Conservation (phyloP, 2,329 filamentous ascomycete genomes). For the Aspergillus sp. region DNA sequence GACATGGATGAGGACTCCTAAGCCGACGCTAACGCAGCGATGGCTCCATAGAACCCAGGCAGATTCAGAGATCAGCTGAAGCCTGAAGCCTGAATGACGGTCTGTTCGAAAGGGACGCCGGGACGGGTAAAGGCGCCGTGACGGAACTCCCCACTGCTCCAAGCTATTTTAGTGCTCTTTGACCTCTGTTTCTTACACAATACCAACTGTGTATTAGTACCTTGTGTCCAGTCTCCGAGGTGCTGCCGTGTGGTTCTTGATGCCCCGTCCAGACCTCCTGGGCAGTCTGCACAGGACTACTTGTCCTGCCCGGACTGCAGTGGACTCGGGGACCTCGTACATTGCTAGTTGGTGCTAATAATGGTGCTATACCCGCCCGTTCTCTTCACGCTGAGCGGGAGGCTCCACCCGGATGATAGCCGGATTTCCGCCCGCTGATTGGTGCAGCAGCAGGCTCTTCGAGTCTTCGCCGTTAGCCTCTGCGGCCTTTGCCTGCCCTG, state of each 20-base stretch:
- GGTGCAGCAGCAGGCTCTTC: background rate
- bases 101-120: constrained; percentile 19
- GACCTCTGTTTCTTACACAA: background rate
- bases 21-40: constrained; percentile 25
- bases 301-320: too few species aligned
- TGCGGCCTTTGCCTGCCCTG: too few species aligned
- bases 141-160: constrained; percentile 20
- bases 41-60: constrained; percentile 21
- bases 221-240: background rate
- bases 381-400: too few species aligned
- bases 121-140: constrained; percentile 29
- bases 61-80: constrained; percentile 31
- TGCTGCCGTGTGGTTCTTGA: too few species aligned
- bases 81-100: constrained; percentile 18
- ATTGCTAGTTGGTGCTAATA: too few species aligned
- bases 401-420: background rate
- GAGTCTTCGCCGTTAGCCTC: background rate
- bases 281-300: too few species aligned
- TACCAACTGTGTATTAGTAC: background rate
- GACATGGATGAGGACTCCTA: constrained; percentile 35
- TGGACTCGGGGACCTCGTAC: too few species aligned
- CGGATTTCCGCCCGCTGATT: background rate
- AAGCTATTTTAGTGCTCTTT: background rate
- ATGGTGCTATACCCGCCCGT: too few species aligned
- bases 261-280: too few species aligned